Base-by-base conservation (phyloP, 2,329 filamentous ascomycete species). In the Penicillium sp. region DNA sequence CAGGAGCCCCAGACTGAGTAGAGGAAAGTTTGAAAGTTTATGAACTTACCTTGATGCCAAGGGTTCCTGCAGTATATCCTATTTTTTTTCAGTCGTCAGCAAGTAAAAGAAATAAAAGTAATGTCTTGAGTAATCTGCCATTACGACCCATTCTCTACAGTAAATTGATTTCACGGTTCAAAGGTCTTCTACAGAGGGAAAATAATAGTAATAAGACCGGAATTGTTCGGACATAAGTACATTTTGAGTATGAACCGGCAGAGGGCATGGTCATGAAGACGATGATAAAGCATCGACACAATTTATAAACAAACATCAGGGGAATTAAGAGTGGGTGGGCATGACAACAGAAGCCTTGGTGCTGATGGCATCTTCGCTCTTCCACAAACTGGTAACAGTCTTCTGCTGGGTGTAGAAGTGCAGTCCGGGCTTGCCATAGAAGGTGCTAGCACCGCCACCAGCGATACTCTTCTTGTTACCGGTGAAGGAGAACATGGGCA, bases 371-470 rank as follows among this genome's bases (percentile, higher is more conserved):
- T 97, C 92, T 69, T 92, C 86, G 58, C 84, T 86, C 69, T 86
- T 85, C 94, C 94, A 99, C 72, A 95, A 78, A 63, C 90, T 88
- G 51, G 94, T 99, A 47, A 99, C 94, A 2, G 94, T 99, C 89
- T 99, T 97, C 71, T 89, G 84, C 79, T 97, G 94, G 3, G 94
- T 99, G 77, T 96, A 97, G 73, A 99, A 99, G 71, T 89, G 87
- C 72, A 99, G 77, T 23, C 93, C 94, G 0, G 92, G 90, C 76
- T 90, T 89, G 63, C 94, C 94, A 77, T 99, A 99, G 74, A 99
- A 97, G 15, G 92, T 96, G 78, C 85, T 96, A 35, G 90, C 89
- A 58, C 94, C 93, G 50, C 92, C 92, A 52, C 93, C 94, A 0
- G 94, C 94, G 54, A 97, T 82, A 69, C 87, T 91, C 82, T 89